Evolutionary conservation across 2,329 filamentous ascomycete species (phyloP).

Genomic region (Colletotrichum eremochloae): DNA sequence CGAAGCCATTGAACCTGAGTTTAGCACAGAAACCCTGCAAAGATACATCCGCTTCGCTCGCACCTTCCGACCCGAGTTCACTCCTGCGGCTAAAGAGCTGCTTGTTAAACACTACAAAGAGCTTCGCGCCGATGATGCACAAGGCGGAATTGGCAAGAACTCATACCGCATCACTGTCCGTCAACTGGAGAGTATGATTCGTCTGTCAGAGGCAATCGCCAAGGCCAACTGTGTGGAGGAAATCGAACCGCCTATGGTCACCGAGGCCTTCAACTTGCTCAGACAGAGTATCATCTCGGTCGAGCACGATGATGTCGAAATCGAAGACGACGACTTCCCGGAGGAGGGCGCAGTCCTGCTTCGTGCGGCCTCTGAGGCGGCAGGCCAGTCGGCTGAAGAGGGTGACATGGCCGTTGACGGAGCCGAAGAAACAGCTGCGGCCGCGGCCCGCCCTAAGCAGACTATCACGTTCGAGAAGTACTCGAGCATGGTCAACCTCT

Average conservation of each 20-base stretch:
- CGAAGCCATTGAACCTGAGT: constrained; percentile 90
- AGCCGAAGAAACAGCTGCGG: constrained; percentile 52
- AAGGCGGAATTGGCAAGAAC: constrained; percentile 93
- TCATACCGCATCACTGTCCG: constrained; percentile 98
- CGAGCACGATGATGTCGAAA: constrained; percentile 96
- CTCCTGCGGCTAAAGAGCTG: constrained; percentile 84
- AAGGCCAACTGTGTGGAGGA: constrained; percentile 97
- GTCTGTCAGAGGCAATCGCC: constrained; percentile 95
- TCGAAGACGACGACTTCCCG: constrained; percentile 77
- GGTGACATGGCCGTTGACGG: constrained; percentile 60
- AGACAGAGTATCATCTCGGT: constrained; percentile 97
- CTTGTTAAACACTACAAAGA: constrained; percentile 97
- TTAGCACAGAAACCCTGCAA: constrained; percentile 95
- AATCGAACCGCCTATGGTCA: constrained; percentile 85
- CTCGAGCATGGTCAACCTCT: constrained; percentile 86
- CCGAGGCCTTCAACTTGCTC: constrained; percentile 91
- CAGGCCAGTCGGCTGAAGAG: constrained; percentile 60
- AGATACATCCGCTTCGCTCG: constrained; percentile 96
- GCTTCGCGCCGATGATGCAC: constrained; percentile 90
- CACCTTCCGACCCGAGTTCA: constrained; percentile 95
- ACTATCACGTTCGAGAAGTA: constrained; percentile 98
- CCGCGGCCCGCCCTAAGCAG: constrained; percentile 71
- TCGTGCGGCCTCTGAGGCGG: constrained; percentile 54
- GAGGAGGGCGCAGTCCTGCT: constrained; percentile 62
- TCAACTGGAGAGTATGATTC: constrained; percentile 95